Percentiles rank a stretch among this genome's conserved stretches.
Conservation (phyloP, 192 early-diverging fungal species). For the Backusella westeae region DNA sequence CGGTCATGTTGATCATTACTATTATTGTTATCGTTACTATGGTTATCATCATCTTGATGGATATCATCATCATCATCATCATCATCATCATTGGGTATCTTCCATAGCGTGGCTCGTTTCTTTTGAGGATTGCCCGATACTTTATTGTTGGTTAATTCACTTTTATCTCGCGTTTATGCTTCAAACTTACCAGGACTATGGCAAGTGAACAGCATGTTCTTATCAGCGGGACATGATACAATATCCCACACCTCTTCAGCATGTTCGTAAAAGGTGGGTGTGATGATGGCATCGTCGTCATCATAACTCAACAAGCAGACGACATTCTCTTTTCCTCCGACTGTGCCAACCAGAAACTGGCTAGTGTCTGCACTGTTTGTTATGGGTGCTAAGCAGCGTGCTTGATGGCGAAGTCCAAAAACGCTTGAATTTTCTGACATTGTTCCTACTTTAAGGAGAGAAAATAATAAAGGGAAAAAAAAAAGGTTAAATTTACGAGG, state of each 20-base stretch:
- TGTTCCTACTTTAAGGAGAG: neutral
- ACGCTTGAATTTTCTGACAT: slow-evolving; percentile 48
- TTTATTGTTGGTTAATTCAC: neutral
- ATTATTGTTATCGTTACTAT: neutral
- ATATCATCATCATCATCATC: neutral
- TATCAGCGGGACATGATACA: slow-evolving; percentile 53
- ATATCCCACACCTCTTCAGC: slow-evolving; percentile 65
- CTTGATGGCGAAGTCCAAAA: slow-evolving; percentile 65
- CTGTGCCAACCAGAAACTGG: slow-evolving; percentile 73
- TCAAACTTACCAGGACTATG: slow-evolving; percentile 42
- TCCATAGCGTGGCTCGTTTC: slow-evolving; percentile 27
- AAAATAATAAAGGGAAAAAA: neutral
- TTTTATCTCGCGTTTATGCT: neutral
- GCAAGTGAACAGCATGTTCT: slow-evolving; percentile 61
- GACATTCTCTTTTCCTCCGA: slow-evolving; percentile 59
- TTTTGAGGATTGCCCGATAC: slow-evolving; percentile 1
- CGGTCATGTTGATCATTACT: neutral
- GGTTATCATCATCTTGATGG: neutral
- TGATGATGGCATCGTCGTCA: slow-evolving; percentile 67
- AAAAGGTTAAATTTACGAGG: neutral
- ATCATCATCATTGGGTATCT: neutral
- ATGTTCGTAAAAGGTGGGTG: slow-evolving; percentile 58
- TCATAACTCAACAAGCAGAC: slow-evolving; percentile 72
- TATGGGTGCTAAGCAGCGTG: slow-evolving; percentile 61
- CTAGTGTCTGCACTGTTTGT: slow-evolving; percentile 61